A percentile compares a stretch with the other conserved stretches of the same genome.
These are phyloP conservation scores for Alternaria sp. DNA, from an alignment of 2,329 filamentous ascomycete species.

Conservation along the genomic window DNA sequence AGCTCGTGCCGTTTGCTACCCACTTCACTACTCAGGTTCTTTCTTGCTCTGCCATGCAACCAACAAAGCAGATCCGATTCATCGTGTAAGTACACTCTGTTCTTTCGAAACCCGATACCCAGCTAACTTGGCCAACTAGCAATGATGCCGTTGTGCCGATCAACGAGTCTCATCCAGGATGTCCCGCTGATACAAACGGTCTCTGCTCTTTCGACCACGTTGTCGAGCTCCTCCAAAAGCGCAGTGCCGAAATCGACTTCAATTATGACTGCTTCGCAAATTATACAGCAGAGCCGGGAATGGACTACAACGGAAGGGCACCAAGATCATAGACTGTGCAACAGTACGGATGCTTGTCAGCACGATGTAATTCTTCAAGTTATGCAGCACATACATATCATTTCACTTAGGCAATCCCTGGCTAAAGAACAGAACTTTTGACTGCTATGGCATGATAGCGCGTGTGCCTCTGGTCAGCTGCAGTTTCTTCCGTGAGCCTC, in stretches of 20 bases:
- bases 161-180: slow-evolving; percentile 30
- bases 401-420: not conserved
- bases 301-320: slow-evolving; percentile 38
- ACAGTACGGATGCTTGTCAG: not conserved
- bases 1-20: slow-evolving; percentile 39
- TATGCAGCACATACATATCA: not conserved
- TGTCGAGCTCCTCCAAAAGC: slow-evolving; percentile 33
- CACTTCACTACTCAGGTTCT: slow-evolving; percentile 41
- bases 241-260: slow-evolving; percentile 37
- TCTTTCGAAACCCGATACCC: not conserved
- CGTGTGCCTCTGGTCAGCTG: not conserved
- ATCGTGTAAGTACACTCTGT: slow-evolving; percentile 28
- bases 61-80: slow-evolving; percentile 38
- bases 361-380: not conserved
- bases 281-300: slow-evolving; percentile 30
- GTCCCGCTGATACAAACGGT: slow-evolving; percentile 25
- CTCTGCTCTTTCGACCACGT: slow-evolving; percentile 40
- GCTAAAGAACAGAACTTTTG: not conserved
- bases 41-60: slow-evolving; percentile 25
- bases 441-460: not conserved
- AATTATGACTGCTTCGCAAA: slow-evolving; percentile 40
- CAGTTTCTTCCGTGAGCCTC: not conserved
- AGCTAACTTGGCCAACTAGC: slow-evolving; percentile 1
- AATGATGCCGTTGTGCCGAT: slow-evolving; percentile 41
- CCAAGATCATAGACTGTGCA: not conserved